Percentiles rank a stretch among this genome's conserved stretches.
These are phyloP conservation scores for Trichosporon ovoides DNA, from an alignment of 1,284 basidiomycete genomes.

Conservation along the genomic window DNA sequence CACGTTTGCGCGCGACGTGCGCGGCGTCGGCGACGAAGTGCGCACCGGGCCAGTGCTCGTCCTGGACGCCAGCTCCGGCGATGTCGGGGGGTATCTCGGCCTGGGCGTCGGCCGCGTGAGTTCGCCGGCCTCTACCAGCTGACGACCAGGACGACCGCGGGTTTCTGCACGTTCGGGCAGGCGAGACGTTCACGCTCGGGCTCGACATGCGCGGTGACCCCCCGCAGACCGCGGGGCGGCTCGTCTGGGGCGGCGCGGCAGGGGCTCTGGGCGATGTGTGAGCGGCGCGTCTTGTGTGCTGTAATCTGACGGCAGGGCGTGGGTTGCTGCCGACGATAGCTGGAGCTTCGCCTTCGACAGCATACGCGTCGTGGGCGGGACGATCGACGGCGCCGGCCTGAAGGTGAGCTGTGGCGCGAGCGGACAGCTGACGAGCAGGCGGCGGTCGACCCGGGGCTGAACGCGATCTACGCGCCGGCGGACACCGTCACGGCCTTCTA, in stretches of 20 bases:
- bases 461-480: slow-evolving; percentile 37
- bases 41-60: background rate
- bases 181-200: slow-evolving; percentile 28
- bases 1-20: too few relatives aligned
- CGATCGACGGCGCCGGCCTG: background rate
- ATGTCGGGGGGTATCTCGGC: slow-evolving; percentile 37
- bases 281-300: slow-evolving; percentile 10
- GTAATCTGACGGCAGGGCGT: slow-evolving; percentile 31
- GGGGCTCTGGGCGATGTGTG: slow-evolving; percentile 44
- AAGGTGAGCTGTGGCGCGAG: background rate
- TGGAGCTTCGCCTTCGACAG: slow-evolving; percentile 36
- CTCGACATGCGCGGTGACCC: slow-evolving; percentile 27
- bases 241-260: slow-evolving; percentile 46
- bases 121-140: slow-evolving; percentile 12
- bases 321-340: slow-evolving; percentile 29
- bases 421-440: slow-evolving; percentile 21
- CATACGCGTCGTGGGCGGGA: slow-evolving; percentile 27
- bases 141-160: too few relatives aligned
- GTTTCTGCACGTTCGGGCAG: background rate
- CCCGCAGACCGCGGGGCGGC: slow-evolving; percentile 24
- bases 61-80: background rate
- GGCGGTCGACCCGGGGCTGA: slow-evolving; percentile 40
- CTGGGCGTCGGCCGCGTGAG: slow-evolving; percentile 41
- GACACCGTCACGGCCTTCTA: slow-evolving; percentile 33
- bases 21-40: background rate